Percentiles rank a stretch among this genome's conserved stretches.
Evolutionary conservation across 1,284 basidiomycete genomes (phyloP).

Genomic region (Cystobasidium pallidum): DNA sequence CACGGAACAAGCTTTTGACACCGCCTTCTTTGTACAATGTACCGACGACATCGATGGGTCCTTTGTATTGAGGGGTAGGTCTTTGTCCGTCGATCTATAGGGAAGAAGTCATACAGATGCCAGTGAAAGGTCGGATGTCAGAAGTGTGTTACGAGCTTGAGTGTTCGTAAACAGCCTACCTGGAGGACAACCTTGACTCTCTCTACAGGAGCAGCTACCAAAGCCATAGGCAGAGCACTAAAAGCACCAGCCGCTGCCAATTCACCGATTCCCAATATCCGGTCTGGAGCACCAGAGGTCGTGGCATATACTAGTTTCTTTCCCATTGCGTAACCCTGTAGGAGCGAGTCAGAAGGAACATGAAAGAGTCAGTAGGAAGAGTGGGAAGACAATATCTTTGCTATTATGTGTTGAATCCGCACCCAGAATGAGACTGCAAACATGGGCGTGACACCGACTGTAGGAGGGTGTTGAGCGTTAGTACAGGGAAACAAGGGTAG

Average conservation of each 20-base stretch:
- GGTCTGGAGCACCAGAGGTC: slow-evolving; percentile 68
- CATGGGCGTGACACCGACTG: slow-evolving; percentile 92
- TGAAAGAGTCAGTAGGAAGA: too few relatives aligned
- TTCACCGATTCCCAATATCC: slow-evolving; percentile 76
- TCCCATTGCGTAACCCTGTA: slow-evolving; percentile 87
- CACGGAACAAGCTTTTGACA: slow-evolving; percentile 86
- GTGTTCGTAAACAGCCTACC: slow-evolving; percentile 63
- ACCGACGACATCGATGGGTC: slow-evolving; percentile 86
- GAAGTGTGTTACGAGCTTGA: too few relatives aligned
- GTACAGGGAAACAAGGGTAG: too few relatives aligned
- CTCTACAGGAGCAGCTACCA: slow-evolving; percentile 93
- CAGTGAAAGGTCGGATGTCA: too few relatives aligned
- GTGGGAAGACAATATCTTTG: too few relatives aligned
- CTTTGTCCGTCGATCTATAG: slow-evolving; percentile 84
- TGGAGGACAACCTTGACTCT: slow-evolving; percentile 95
- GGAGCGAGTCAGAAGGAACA: background rate
- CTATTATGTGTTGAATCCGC: slow-evolving; percentile 50
- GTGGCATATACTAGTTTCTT: slow-evolving; percentile 79
- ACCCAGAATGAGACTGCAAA: slow-evolving; percentile 99
- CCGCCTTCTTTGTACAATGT: slow-evolving; percentile 96
- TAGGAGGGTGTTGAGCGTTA: background rate
- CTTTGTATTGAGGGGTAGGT: slow-evolving; percentile 77
- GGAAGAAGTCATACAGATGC: slow-evolving; percentile 32
- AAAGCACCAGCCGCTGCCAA: slow-evolving; percentile 92
- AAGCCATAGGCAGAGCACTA: slow-evolving; percentile 87